Conservation (phyloP, 192 early-diverging fungal species). For the Coemansia pectinata region DNA sequence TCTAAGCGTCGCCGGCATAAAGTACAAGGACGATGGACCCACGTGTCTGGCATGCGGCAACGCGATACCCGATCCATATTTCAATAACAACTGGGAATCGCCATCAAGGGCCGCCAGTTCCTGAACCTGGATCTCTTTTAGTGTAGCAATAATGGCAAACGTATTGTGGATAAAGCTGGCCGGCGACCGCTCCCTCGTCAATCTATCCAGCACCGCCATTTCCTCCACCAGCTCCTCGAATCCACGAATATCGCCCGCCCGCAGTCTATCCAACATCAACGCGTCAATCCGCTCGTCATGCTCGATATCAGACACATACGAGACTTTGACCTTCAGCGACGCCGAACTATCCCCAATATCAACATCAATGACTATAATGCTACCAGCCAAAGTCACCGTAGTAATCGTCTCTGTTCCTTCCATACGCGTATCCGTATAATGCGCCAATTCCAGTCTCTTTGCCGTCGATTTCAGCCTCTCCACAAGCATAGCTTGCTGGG, state of each 20-base stretch:
- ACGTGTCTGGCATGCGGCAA: constrained; percentile 41
- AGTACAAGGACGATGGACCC: constrained; percentile 41
- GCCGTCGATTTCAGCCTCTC: constrained; percentile 33
- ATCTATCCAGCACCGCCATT: constrained; percentile 34
- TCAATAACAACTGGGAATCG: constrained; percentile 22
- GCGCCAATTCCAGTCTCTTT: constrained; percentile 34
- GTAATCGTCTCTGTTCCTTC: constrained; percentile 13
- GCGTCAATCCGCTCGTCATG: constrained; percentile 45
- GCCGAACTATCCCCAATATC: constrained; percentile 25
- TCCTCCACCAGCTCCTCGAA: constrained; percentile 41
- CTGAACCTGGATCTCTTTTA: constrained; percentile 40
- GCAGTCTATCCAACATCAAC: constrained; percentile 30
- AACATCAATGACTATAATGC: constrained; percentile 48
- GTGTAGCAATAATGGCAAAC: constrained; percentile 37
- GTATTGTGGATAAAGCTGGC: constrained; percentile 50
- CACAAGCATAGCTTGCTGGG: constrained; percentile 4
- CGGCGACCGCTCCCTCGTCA: constrained; percentile 28
- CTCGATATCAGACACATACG: constrained; percentile 44
- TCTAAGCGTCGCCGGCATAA: constrained; percentile 19
- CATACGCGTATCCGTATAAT: constrained; percentile 43
- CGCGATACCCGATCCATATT: constrained; percentile 37
- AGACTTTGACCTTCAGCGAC: constrained; percentile 42
- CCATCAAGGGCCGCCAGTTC: constrained; percentile 31
- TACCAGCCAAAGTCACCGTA: constrained; percentile 49
- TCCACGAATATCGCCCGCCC: constrained; percentile 28